Evolutionary conservation across 2,329 filamentous ascomycete species (phyloP), one percentile per base, ranked within the genome.

Genomic region (Fusarium irregulare): DNA sequence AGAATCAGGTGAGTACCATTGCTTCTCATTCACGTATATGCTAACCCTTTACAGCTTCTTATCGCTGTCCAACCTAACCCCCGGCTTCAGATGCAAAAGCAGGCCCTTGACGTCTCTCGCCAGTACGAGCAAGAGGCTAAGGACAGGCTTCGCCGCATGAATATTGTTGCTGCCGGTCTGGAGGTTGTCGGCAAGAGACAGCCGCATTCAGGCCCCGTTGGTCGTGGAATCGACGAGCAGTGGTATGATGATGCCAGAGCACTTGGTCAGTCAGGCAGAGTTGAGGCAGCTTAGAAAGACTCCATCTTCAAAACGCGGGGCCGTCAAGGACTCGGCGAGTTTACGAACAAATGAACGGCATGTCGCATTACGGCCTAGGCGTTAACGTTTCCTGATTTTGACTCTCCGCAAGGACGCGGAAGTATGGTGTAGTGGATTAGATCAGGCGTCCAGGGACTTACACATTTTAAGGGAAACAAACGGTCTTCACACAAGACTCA

Each of bases 111-210:
- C 21, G 89, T 89, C 61, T 88, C 93, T 4, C 86, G 87, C 57
- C 85, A 87, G 28, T 96, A 96, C 75, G 90, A 94, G 75, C 86
- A 88, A 51, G 91, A 93, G 66, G 89, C 94, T 8, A 86, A 92
- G 55, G 86, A 97, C 71, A 89, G 93, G 45, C 84, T 98, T 55
- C 85, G 94, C 55, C 89, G 92, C 48, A 90, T 97, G 76, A 93
- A 92, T 71, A 87, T 97, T 64, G 79, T 90, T 7, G 87, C 90
- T 28, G 91, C 93, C 0, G 92, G 93, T 10, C 83, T 98, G 28
- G 93, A 97, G 70, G 85, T 94, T 12, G 55, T 67, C 4, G 71
- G 73, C 18, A 54, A 42, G 10, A 78, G 75, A 66, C 76, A 74
- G 54, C 46, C 64, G 16, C 66, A 67, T 27, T 41, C 57, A 3